These are phyloP conservation scores for Erucastrum elatum DNA, from an alignment of 345 rosid species.

Conservation along the genomic window DNA sequence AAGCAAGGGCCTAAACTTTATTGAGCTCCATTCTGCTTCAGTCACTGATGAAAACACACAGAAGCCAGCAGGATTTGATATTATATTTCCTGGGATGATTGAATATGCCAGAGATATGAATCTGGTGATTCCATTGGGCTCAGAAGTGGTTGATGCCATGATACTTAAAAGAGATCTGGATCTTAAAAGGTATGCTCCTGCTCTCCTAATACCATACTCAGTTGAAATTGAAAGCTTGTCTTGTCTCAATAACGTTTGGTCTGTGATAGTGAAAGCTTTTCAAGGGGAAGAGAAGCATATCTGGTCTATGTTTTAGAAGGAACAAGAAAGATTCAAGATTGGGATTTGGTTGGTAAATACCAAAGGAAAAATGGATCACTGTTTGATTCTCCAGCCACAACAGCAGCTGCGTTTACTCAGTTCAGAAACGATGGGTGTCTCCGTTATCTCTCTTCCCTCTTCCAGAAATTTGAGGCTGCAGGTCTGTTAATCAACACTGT, in stretches of 20 bases:
- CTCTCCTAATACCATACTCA: background rate
- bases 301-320: slow-evolving; percentile 73
- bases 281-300: slow-evolving; percentile 59
- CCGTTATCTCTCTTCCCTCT: slow-evolving; percentile 52
- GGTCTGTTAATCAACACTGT: slow-evolving; percentile 41
- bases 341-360: slow-evolving; percentile 66
- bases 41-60: slow-evolving; percentile 56
- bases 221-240: background rate
- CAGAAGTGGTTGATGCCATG: slow-evolving; percentile 51
- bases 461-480: slow-evolving; percentile 68
- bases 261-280: slow-evolving; percentile 34
- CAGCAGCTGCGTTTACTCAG: slow-evolving; percentile 71
- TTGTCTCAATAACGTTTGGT: slow-evolving; percentile 6
- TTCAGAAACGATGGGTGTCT: slow-evolving; percentile 59
- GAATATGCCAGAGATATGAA: slow-evolving; percentile 63
- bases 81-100: slow-evolving; percentile 81
- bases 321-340: slow-evolving; percentile 51
- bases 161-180: slow-evolving; percentile 53
- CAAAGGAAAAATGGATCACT: slow-evolving; percentile 76
- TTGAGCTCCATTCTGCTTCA: slow-evolving; percentile 59
- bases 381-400: slow-evolving; percentile 85
- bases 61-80: slow-evolving; percentile 72
- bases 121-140: slow-evolving; percentile 59
- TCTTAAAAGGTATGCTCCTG: slow-evolving; percentile 52
- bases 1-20: slow-evolving; percentile 63